phyloP scores from a whole-genome alignment of 257 asterid species.

The Nemophila menziesii region DNA sequence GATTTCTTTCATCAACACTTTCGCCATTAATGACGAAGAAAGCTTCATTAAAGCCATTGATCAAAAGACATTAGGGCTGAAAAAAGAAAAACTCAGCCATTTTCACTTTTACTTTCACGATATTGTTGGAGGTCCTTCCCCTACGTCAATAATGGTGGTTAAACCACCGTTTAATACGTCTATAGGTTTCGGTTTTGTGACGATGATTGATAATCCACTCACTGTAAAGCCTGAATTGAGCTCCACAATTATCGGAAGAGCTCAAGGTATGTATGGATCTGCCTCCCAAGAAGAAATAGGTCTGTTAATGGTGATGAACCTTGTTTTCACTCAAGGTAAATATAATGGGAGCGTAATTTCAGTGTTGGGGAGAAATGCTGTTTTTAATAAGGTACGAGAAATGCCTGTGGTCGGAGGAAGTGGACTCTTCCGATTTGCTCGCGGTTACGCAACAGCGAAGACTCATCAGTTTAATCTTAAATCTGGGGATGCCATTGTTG shows the following conservation, averaged over 20 bases:
- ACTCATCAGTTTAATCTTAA: slow-evolving; percentile 3
- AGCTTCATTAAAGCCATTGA: not conserved
- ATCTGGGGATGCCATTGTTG: slow-evolving; percentile 9
- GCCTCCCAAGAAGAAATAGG: slow-evolving; percentile 26
- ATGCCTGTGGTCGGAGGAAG: slow-evolving; percentile 14
- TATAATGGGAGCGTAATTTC: slow-evolving; percentile 27
- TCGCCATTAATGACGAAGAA: not conserved
- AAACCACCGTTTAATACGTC: slow-evolving; percentile 6
- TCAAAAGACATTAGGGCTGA: not conserved
- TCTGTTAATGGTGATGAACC: slow-evolving; percentile 45
- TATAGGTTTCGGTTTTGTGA: slow-evolving; percentile 22
- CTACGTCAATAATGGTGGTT: slow-evolving; percentile 21
- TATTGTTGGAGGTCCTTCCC: slow-evolving; percentile 15
- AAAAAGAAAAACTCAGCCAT: too few relatives aligned
- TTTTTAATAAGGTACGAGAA: slow-evolving; percentile 1
- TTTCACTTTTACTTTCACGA: slow-evolving; percentile 44
- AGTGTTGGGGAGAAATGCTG: slow-evolving; percentile 2
- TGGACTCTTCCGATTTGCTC: slow-evolving; percentile 15
- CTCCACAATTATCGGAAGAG: slow-evolving; percentile 35
- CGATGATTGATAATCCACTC: slow-evolving; percentile 45
- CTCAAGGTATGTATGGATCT: slow-evolving; percentile 45
- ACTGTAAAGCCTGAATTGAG: slow-evolving; percentile 32
- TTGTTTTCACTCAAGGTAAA: slow-evolving; percentile 30
- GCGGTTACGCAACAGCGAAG: slow-evolving; percentile 10
- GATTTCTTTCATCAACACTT: not conserved